phyloP scores from a whole-genome alignment of 202 grass and related monocot species.

The Zizania palustris region DNA sequence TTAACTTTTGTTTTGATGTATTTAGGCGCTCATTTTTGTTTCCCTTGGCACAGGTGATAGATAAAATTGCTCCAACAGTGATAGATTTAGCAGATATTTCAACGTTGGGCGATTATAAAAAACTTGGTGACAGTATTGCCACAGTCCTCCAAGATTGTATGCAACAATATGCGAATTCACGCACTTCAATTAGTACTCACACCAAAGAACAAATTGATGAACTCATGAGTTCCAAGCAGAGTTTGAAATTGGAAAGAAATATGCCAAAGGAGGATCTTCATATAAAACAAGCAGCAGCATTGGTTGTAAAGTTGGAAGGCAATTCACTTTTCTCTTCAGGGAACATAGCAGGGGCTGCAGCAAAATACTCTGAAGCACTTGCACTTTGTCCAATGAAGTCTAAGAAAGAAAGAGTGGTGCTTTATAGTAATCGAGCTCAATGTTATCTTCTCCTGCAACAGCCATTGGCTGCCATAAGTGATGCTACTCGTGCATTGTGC shows the following conservation, averaged over 20 bases:
- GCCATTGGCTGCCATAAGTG: slow-evolving; percentile 85
- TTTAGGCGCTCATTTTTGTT: slow-evolving; percentile 25
- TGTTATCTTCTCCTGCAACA: slow-evolving; percentile 97
- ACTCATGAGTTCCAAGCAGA: slow-evolving; percentile 78
- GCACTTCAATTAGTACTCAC: slow-evolving; percentile 55
- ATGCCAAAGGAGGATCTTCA: slow-evolving; percentile 97
- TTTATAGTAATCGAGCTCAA: slow-evolving; percentile 94
- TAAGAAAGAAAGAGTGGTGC: slow-evolving; percentile 97
- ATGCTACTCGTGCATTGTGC: slow-evolving; percentile 85
- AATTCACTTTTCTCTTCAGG: slow-evolving; percentile 97
- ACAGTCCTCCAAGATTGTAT: slow-evolving; percentile 75
- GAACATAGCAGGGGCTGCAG: slow-evolving; percentile 85
- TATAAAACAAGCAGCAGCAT: slow-evolving; percentile 96
- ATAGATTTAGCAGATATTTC: slow-evolving; percentile 83
- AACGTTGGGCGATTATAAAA: slow-evolving; percentile 80
- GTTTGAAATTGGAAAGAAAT: slow-evolving; percentile 78
- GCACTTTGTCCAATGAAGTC: slow-evolving; percentile 94
- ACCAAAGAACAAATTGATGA: slow-evolving; percentile 82
- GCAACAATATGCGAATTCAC: slow-evolving; percentile 50
- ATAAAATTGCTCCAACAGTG: slow-evolving; percentile 79
- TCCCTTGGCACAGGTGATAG: slow-evolving; percentile 68
- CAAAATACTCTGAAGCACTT: slow-evolving; percentile 96
- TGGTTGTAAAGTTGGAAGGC: slow-evolving; percentile 99
- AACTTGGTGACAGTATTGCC: slow-evolving; percentile 77
- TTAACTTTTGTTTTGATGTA: background rate